A percentile compares a stretch with the other conserved stretches of the same genome.
Conservation (phyloP, 257 asterid genomes). For the Solanum sejunctum region DNA sequence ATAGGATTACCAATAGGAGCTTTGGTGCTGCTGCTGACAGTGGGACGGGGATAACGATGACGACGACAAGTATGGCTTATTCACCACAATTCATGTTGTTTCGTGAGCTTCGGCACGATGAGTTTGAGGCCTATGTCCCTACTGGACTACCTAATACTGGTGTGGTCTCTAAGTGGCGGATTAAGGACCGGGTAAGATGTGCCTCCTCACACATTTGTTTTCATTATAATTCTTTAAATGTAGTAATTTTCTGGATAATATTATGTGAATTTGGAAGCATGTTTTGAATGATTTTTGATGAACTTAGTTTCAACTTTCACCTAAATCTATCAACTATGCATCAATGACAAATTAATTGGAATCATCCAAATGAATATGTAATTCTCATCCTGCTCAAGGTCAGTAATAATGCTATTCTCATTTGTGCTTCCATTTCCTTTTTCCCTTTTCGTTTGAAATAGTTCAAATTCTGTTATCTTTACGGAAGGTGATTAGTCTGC, state of each 20-base stretch:
- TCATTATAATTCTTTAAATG: not conserved
- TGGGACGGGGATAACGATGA: constrained; percentile 13
- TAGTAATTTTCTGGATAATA: not conserved
- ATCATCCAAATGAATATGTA: not conserved
- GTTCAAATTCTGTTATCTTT: not conserved
- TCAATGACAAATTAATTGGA: not conserved
- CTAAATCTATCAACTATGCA: not conserved
- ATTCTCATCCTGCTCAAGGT: not conserved
- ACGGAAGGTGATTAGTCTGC: not conserved
- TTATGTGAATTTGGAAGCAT: not conserved
- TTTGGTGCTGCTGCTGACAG: constrained; percentile 7
- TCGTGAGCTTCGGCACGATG: constrained; percentile 90
- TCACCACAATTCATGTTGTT: constrained; percentile 69
- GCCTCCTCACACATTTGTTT: not conserved
- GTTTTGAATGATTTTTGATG: not conserved
- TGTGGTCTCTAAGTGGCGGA: constrained; percentile 83
- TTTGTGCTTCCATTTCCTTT: not conserved
- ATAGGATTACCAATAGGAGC: constrained; percentile 24
- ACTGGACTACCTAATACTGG: constrained; percentile 78
- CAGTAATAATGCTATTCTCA: not conserved
- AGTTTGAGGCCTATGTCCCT: constrained; percentile 66
- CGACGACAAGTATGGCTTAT: constrained; percentile 68
- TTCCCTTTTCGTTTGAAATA: not conserved
- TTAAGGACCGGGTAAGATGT: constrained; percentile 61
- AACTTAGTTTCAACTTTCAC: not conserved